These are phyloP conservation scores for Starmerella lactis-condensi DNA, from an alignment of 805 yeast species.

Conservation along the genomic window DNA sequence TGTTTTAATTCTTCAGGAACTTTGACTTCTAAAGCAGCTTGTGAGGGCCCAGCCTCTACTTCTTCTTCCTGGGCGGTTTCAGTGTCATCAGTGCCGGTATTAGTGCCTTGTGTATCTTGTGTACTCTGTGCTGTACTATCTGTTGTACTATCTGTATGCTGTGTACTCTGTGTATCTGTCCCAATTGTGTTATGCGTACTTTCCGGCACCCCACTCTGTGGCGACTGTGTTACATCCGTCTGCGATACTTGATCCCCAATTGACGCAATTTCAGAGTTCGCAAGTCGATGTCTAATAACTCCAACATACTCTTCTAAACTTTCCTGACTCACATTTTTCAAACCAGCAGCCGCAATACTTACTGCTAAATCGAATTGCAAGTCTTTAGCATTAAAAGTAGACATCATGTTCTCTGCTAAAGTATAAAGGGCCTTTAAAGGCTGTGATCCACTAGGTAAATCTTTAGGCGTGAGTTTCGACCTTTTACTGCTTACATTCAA, in stretches of 20 bases:
- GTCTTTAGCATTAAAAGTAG: slow-evolving; percentile 49
- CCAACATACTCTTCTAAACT: slow-evolving; percentile 47
- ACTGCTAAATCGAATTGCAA: slow-evolving; percentile 47
- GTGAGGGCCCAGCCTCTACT: slow-evolving; percentile 7
- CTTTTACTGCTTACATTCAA: slow-evolving; percentile 16
- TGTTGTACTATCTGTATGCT: too few species aligned
- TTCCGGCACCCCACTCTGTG: too few species aligned
- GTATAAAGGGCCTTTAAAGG: slow-evolving; percentile 47
- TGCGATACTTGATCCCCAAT: too few species aligned
- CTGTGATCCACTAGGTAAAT: slow-evolving; percentile 13
- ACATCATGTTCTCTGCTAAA: slow-evolving; percentile 46
- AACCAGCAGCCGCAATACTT: slow-evolving; percentile 47
- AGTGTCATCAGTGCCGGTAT: slow-evolving; percentile 1
- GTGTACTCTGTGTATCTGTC: too few species aligned
- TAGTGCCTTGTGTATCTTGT: too few species aligned
- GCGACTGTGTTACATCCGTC: too few species aligned
- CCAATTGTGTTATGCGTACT: too few species aligned
- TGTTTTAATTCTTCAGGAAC: slow-evolving; percentile 8
- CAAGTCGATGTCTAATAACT: slow-evolving; percentile 41
- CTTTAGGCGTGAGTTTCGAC: slow-evolving; percentile 15
- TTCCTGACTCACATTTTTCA: slow-evolving; percentile 34
- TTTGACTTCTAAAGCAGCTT: slow-evolving; percentile 12
- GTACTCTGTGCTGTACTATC: too few species aligned
- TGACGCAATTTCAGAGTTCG: too few species aligned
- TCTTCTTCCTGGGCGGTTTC: not conserved